phyloP scores from a whole-genome alignment of 2,329 filamentous ascomycete species.

The Sporothrix luriei region DNA sequence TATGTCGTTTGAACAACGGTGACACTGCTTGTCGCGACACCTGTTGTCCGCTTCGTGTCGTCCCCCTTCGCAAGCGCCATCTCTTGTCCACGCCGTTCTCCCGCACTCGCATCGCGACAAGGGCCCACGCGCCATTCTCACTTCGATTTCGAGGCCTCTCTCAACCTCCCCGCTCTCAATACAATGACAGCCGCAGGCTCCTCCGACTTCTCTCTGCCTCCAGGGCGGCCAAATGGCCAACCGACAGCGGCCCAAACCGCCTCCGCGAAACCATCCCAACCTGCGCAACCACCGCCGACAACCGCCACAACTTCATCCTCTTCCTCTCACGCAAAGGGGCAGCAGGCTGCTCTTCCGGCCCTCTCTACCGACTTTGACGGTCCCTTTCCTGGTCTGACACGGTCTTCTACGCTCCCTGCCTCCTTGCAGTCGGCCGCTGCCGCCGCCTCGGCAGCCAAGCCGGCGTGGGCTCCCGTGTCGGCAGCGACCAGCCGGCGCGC shows the following conservation, averaged over 20 bases:
- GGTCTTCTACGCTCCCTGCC: conserved; percentile 48
- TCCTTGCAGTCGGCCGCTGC: conserved; percentile 36
- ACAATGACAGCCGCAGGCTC: conserved; percentile 18
- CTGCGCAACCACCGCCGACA: background rate
- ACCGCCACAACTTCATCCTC: background rate
- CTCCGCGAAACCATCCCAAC: conserved; percentile 13
- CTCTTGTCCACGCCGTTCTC: background rate
- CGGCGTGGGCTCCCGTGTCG: conserved; percentile 36
- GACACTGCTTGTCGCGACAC: background rate
- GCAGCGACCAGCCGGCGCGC: conserved; percentile 42
- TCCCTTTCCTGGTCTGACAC: conserved; percentile 43
- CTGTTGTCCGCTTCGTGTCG: background rate
- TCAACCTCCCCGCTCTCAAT: background rate
- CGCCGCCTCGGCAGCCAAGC: background rate
- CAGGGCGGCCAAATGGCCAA: conserved; percentile 19
- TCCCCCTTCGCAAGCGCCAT: background rate
- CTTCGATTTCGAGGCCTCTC: background rate
- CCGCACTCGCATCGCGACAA: conserved; percentile 1
- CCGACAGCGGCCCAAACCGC: background rate
- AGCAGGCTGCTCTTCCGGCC: conserved; percentile 10
- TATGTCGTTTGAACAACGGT: background rate
- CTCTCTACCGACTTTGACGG: conserved; percentile 37
- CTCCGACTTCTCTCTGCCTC: background rate
- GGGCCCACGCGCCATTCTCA: background rate
- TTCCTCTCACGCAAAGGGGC: conserved; percentile 1